These are phyloP conservation scores for Cutaneotrichosporon cyanovorans DNA, from an alignment of 1,284 basidiomycete species.

Conservation along the genomic window DNA sequence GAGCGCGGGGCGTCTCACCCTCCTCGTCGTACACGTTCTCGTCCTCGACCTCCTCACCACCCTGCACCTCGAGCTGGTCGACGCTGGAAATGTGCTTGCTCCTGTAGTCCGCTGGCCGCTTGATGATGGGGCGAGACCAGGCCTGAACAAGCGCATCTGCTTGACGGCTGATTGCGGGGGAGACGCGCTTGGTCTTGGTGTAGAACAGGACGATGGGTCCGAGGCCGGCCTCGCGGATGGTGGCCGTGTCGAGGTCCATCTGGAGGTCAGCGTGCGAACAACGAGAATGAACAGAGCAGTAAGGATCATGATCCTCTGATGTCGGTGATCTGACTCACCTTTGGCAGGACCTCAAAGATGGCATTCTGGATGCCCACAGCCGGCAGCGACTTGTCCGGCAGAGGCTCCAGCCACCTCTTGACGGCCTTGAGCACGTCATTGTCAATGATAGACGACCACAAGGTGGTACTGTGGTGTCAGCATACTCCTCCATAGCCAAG, in stretches of 20 bases:
- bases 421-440: slow-evolving; percentile 90
- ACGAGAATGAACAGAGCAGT: too few species aligned
- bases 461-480: slow-evolving; percentile 56
- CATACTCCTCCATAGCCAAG: background rate
- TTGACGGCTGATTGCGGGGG: slow-evolving; percentile 66
- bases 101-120: slow-evolving; percentile 75
- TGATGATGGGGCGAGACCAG: slow-evolving; percentile 93
- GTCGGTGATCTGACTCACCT: slow-evolving; percentile 34
- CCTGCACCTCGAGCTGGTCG: slow-evolving; percentile 15
- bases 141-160: slow-evolving; percentile 77
- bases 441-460: slow-evolving; percentile 89
- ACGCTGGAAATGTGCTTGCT: slow-evolving; percentile 23
- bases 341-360: slow-evolving; percentile 73
- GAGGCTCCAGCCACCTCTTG: slow-evolving; percentile 85
- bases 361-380: slow-evolving; percentile 93
- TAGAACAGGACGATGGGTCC: slow-evolving; percentile 94
- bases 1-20: slow-evolving; percentile 5
- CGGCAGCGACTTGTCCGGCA: slow-evolving; percentile 84
- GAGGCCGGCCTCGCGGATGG: slow-evolving; percentile 83
- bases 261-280: too few species aligned
- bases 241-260: slow-evolving; percentile 86
- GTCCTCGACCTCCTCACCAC: slow-evolving; percentile 10
- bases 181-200: slow-evolving; percentile 78
- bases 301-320: too few species aligned
- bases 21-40: slow-evolving; percentile 14